Conservation (phyloP, 306 rosid genomes). For the Inga oerstediana region DNA sequence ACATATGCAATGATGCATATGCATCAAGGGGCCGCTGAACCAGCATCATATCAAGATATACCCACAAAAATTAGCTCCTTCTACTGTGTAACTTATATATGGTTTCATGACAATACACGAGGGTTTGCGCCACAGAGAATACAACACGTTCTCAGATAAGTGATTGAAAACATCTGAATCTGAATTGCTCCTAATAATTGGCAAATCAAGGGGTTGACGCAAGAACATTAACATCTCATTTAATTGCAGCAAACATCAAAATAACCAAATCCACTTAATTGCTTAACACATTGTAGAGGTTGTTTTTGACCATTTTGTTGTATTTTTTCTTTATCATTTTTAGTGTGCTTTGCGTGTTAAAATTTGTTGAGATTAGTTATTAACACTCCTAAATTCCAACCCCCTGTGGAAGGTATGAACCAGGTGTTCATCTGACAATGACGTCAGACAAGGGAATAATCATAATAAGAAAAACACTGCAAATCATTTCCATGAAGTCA, state of each 20-base stretch:
- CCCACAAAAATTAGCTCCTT: neutral
- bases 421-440: neutral
- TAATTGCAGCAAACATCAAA: neutral
- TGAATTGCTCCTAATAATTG: too few relatives aligned
- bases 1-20: conserved; percentile 20
- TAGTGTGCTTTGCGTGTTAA: neutral
- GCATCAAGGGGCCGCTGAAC: conserved; percentile 25
- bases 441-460: neutral
- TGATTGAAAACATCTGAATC: neutral
- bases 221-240: neutral
- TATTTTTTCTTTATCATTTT: neutral
- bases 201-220: neutral
- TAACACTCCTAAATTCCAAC: neutral
- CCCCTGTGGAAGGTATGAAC: neutral
- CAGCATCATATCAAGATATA: neutral
- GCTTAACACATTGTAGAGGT: neutral
- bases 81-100: neutral
- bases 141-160: neutral
- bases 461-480: neutral
- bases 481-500: neutral
- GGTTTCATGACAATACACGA: neutral
- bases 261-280: neutral
- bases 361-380: neutral
- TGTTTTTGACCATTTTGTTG: neutral
- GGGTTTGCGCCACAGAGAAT: neutral